phyloP scores from a whole-genome alignment of 345 rosid species.

The Physaria fendleri region DNA sequence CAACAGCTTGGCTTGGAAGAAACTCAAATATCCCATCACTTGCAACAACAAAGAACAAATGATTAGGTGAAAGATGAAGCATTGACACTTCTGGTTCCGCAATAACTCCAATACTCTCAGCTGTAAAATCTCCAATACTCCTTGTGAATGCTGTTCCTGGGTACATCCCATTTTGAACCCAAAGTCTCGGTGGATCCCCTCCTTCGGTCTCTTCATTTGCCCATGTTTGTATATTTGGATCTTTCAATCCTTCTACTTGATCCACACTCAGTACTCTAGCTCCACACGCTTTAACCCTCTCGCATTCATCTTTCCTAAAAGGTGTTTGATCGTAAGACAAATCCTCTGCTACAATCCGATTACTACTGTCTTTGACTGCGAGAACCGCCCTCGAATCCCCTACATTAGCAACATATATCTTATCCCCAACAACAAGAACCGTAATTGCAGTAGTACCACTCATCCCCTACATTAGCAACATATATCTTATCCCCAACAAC shows the following conservation, averaged over 20 bases:
- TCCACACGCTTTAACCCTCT: conserved; percentile 84
- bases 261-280: conserved; percentile 89
- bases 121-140: conserved; percentile 81
- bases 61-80: conserved; percentile 56
- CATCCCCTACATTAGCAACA: conserved; percentile 94
- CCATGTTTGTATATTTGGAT: conserved; percentile 78
- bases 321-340: conserved; percentile 94
- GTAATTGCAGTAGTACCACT: too few species aligned
- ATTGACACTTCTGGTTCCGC: conserved; percentile 76
- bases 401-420: too few species aligned
- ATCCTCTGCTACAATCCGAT: conserved; percentile 59
- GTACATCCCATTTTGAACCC: conserved; percentile 86
- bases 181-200: conserved; percentile 92
- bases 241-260: conserved; percentile 93
- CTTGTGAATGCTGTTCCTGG: conserved; percentile 97
- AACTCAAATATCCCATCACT: conserved; percentile 98
- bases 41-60: conserved; percentile 82
- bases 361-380: conserved; percentile 62
- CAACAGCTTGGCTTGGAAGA: conserved; percentile 84
- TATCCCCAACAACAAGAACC: too few species aligned
- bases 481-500: conserved; percentile 68
- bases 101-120: conserved; percentile 81
- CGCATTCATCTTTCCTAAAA: conserved; percentile 84
- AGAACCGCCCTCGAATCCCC: conserved; percentile 94
- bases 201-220: conserved; percentile 88